A percentile compares a stretch with the other conserved stretches of the same genome.
Evolutionary conservation across 805 yeast species (phyloP).

Genomic region (Blastobotrys chiropterorum): DNA sequence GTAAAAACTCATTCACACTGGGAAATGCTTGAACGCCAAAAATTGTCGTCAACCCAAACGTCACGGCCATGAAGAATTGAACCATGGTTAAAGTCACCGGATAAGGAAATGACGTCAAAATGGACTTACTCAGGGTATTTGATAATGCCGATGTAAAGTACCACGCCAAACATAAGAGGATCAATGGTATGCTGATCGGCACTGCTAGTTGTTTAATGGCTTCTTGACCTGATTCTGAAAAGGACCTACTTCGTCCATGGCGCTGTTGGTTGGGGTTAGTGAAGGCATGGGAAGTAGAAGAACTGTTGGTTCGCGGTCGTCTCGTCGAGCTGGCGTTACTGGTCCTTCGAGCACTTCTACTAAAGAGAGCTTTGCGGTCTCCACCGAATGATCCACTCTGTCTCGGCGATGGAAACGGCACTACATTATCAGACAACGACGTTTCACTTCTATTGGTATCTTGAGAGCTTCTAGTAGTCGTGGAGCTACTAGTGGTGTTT

Average conservation of each 20-base stretch:
- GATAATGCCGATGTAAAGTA: slow-evolving; percentile 75
- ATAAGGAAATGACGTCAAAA: slow-evolving; percentile 59
- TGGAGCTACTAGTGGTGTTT: neutral
- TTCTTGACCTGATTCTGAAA: slow-evolving; percentile 27
- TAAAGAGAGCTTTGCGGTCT: slow-evolving; percentile 7
- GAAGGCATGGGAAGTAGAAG: neutral
- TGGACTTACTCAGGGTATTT: slow-evolving; percentile 72
- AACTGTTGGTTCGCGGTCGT: neutral
- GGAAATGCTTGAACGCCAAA: slow-evolving; percentile 32
- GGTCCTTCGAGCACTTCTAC: neutral
- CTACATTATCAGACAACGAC: neutral
- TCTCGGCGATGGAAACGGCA: slow-evolving; percentile 3
- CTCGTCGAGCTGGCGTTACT: neutral
- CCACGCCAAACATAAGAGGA: slow-evolving; percentile 65
- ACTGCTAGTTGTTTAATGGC: slow-evolving; percentile 36
- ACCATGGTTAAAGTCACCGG: slow-evolving; percentile 88
- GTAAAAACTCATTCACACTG: slow-evolving; percentile 30
- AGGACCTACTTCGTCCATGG: slow-evolving; percentile 17
- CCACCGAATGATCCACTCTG: slow-evolving; percentile 11
- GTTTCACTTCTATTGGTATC: neutral
- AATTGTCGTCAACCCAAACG: slow-evolving; percentile 47
- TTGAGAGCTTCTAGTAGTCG: neutral
- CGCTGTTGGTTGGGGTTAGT: neutral
- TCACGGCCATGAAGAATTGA: slow-evolving; percentile 72
- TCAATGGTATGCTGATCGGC: slow-evolving; percentile 40